Base-by-base conservation (phyloP, 169 alveolate genomes). In the Eimeria necatrix region DNA sequence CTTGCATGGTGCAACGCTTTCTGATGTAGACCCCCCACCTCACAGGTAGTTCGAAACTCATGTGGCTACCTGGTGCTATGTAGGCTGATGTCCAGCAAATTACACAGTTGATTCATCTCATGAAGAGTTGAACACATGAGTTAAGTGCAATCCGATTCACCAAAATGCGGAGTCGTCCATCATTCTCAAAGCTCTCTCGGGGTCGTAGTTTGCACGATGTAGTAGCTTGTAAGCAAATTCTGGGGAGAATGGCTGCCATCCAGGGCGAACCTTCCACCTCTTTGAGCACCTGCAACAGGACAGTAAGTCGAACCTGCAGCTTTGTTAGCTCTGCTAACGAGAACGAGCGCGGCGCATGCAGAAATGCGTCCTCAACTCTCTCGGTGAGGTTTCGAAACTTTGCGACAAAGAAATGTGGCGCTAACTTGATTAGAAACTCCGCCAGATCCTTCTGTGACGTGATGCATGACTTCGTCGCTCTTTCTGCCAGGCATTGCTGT, bases 241-340 rank as follows among this genome's bases (percentile, higher is more conserved):
- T 4, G 98, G 98, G 18, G 98, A 96, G 95, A 97, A 97, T n/a
- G 98, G 98, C 80, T 97, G 98, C 98, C 98, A 97, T 12, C 98
- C 98, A 3, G 97, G 98, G 85, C 96, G 96, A 80, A 96, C 96
- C 94, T 97, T 97, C 98, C 98, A 97, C 93, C 95, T 94, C 78
- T 97, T 96, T 9, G 98, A 98, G 68, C 94, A 97, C 76, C 93
- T 96, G 96, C 32, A 71, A 41, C 0, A 32, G 61, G 51, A 41
- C 85, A 56, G 93, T 51, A 76, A 91, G 14, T 56, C 26, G 10
- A 24, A 73, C 84, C 41, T 0, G 41, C 41, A 32, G 2, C 2
- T 32, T 32, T 32, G 41, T 32, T 32, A 32, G 41, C 41, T 32
- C 41, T 32, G 41, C 41, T 32, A 32, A 32, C 41, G 41, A 32